Evolutionary conservation across 164 flowering plant species (phyloP), one percentile per base, ranked within the genome.

Genomic region (Taxillus chinensis): DNA sequence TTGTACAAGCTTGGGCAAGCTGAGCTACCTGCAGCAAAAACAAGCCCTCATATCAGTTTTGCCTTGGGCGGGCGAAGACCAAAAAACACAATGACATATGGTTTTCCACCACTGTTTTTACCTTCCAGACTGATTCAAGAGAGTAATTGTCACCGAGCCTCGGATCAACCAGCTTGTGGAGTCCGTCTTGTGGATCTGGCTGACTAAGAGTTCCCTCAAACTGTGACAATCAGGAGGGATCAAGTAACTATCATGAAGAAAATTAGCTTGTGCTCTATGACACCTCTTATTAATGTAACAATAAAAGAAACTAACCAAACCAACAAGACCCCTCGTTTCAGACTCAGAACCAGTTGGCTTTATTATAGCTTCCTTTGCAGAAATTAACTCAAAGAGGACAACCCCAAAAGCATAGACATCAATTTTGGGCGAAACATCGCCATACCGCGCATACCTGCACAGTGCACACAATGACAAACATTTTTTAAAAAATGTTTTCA

Each of bases 381-480:
- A 92, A 55, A 92, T 84, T 48, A 89, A 82, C 68, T 92, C 95
- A 64, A 80, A 89, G 13, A 89, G 85, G 43, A 92, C 96, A 62
- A 92, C 98, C 4, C 98, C 98, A 67, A 92, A 92, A 59, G 98
- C 98, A 75, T 76, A 91, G 13, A 92, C 96, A 77, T 92, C 98
- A 45, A 85, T 70, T 74, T 87, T 92, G n/a, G 98, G 82, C 42
- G 96, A 84, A 55, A 87, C 86, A 62, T 83, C 91, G 45, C 98
- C 96, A 66, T 77, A 86, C 60, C 79, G 88, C 52, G 95, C 95
- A 74, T 91, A 91, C 69, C 97, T 91, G 75, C 72, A 78, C 41
- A 17, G 12, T 17, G 6, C 10, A 17, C 3, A 27, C 27, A 27
- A 27, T 27, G 27, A 27, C 27, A 27, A 27, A 27, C 27, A 27